phyloP scores from a whole-genome alignment of 2,329 filamentous ascomycete genomes.

The Tolypocladium amazonense region DNA sequence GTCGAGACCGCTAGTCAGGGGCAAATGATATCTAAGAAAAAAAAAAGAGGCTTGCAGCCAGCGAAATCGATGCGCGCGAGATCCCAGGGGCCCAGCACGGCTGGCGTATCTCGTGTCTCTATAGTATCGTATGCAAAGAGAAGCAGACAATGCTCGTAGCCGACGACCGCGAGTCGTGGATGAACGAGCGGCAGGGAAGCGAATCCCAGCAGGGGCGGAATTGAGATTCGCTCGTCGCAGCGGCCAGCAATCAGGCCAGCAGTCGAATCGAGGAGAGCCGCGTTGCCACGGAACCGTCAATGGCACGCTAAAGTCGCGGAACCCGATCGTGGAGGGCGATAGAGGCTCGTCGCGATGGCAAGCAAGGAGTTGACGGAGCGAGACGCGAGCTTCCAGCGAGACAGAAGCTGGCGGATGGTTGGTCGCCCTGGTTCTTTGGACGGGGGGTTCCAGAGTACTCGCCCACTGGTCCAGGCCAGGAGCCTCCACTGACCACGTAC shows the following conservation, averaged over 20 bases:
- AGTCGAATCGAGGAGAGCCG: neutral
- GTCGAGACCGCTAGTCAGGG: slow-evolving; percentile 10
- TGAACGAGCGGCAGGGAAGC: slow-evolving; percentile 8
- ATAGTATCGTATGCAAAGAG: neutral
- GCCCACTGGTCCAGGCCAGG: neutral
- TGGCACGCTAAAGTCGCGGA: neutral
- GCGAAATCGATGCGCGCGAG: neutral
- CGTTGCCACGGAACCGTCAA: neutral
- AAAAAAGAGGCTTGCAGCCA: neutral
- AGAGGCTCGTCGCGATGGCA: neutral
- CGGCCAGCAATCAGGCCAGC: neutral
- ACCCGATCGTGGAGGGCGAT: neutral
- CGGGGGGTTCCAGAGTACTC: neutral
- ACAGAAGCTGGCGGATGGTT: neutral
- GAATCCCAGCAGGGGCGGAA: neutral
- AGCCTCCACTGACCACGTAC: neutral
- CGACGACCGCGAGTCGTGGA: neutral
- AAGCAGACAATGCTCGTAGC: neutral
- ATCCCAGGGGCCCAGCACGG: neutral
- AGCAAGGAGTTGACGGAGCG: neutral
- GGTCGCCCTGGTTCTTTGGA: neutral
- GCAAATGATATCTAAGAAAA: slow-evolving; percentile 1
- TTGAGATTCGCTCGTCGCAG: neutral
- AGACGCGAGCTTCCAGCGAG: neutral
- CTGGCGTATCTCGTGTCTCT: neutral